Evolutionary conservation across 495 filamentous ascomycete species (phyloP).

Genomic region (Rusavskia elegans): DNA sequence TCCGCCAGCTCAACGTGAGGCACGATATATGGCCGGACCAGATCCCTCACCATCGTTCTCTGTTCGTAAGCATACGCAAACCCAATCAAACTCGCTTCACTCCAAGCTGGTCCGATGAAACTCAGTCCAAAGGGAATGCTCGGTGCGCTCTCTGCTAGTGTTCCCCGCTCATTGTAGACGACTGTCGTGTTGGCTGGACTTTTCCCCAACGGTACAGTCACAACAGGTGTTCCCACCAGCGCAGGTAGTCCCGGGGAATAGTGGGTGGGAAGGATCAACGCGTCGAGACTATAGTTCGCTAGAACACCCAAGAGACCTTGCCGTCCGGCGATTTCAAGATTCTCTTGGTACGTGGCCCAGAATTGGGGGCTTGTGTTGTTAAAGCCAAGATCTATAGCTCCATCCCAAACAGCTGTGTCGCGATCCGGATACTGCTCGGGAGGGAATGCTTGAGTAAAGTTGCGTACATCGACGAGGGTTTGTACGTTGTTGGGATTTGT

Average conservation of each 20-base stretch:
- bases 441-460: constrained; percentile 28
- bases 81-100: constrained; percentile 40
- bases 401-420: constrained; percentile 31
- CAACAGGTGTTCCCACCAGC: constrained; percentile 30
- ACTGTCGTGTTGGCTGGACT: constrained; percentile 29
- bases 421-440: constrained; percentile 33
- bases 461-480: constrained; percentile 22
- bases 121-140: constrained; percentile 41
- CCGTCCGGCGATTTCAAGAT: constrained; percentile 27
- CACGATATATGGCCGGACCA: constrained; percentile 30
- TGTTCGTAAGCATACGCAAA: constrained; percentile 57
- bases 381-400: constrained; percentile 21
- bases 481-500: constrained; percentile 31
- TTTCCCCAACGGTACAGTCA: constrained; percentile 37
- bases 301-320: constrained; percentile 36
- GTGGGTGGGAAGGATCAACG: constrained; percentile 33
- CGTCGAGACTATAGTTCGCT: constrained; percentile 28
- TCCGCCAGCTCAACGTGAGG: constrained; percentile 32
- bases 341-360: constrained; percentile 27
- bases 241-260: constrained; percentile 28
- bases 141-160: constrained; percentile 27
- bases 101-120: constrained; percentile 40
- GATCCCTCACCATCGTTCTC: constrained; percentile 32
- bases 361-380: constrained; percentile 26
- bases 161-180: constrained; percentile 20